Evolutionary conservation across 441 rosid genomes (phyloP), one percentile per base, ranked within the genome.

Genomic region (Kokia cookei): DNA sequence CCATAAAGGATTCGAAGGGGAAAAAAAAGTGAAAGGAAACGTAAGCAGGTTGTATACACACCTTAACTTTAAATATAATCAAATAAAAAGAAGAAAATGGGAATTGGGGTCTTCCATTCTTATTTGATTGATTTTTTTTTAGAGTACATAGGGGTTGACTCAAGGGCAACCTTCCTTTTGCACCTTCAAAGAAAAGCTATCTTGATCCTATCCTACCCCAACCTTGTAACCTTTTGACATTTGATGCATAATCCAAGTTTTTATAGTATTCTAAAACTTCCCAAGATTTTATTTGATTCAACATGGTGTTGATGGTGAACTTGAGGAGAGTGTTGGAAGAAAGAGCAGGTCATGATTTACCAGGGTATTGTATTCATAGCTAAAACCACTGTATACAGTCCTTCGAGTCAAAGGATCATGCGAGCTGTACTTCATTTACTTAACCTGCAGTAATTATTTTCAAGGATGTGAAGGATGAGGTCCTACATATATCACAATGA

Each of bases 391-490:
- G 70, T 7, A 12, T 65, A 43, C 32, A 43, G 35, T 65, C 27
- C 15, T 65, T 22, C 4, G 70, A 15, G 54, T 64, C 19, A 50
- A 66, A 47, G 37, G 7, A 1, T 60, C 43, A 10, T 45, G 9
- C 40, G 27, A 24, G 53, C 29, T 45, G 69, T 71, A 14, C 72
- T 37, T 64, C 51, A n/a, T 13, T 13, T 12, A 6, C 32, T 9
- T 53, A 40, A 24, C 1, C 2, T 24, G 70, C 55, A 66, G 47
- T 24, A 26, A 47, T 3, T 47, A 11, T 51, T 15, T 17, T 53
- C n/a, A 19, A 67, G 59, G 75, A 79, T 75, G 79, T 62, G 77
- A 79, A 10, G 6, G 3, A 17, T 53, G 51, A 77, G 72, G 75
- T 32, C 77, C 82, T 80, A 73, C 79, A 9, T 15, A 55, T 27